Evolutionary conservation across 2,329 filamentous ascomycete genomes (phyloP).

Genomic region (Fusarium sp.): DNA sequence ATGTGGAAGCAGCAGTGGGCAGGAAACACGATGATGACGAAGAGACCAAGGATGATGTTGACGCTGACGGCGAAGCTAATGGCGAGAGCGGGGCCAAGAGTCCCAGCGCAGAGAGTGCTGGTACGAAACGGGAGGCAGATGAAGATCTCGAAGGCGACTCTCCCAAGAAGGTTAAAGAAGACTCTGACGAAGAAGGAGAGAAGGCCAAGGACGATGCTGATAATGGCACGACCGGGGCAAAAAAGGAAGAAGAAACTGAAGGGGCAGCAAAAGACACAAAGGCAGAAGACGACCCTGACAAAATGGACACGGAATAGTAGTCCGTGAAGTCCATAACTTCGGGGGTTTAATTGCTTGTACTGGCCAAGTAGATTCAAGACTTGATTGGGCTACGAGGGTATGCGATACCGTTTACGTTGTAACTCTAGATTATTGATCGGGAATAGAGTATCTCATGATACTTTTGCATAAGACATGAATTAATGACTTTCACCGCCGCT

Average conservation of each 20-base stretch:
- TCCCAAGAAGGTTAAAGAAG: constrained; percentile 64
- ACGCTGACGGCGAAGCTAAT: constrained; percentile 36
- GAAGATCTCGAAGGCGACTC: constrained; percentile 56
- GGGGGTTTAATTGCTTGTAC: not conserved
- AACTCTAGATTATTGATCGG: not conserved
- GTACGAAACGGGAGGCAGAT: constrained; percentile 68
- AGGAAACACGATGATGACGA: constrained; percentile 55
- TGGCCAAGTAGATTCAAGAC: not conserved
- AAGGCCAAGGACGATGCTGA: constrained; percentile 41
- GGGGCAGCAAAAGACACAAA: constrained; percentile 38
- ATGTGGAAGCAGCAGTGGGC: constrained; percentile 71
- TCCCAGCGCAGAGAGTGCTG: constrained; percentile 49
- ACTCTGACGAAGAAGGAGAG: constrained; percentile 53
- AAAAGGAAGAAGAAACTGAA: constrained; percentile 11
- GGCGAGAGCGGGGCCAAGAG: constrained; percentile 47
- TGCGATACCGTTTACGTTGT: constrained; percentile 7
- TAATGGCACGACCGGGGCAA: constrained; percentile 3
- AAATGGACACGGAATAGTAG: constrained; percentile 45
- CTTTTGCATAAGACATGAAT: constrained; percentile 2
- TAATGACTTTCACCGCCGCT: not conserved
- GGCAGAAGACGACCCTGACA: constrained; percentile 31
- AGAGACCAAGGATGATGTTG: constrained; percentile 33
- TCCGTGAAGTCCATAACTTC: not conserved
- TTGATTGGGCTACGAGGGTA: not conserved
- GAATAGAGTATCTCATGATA: constrained; percentile 16